Conservation (phyloP, 2,329 filamentous ascomycete genomes). For the Coleophoma eucalyptorum region DNA sequence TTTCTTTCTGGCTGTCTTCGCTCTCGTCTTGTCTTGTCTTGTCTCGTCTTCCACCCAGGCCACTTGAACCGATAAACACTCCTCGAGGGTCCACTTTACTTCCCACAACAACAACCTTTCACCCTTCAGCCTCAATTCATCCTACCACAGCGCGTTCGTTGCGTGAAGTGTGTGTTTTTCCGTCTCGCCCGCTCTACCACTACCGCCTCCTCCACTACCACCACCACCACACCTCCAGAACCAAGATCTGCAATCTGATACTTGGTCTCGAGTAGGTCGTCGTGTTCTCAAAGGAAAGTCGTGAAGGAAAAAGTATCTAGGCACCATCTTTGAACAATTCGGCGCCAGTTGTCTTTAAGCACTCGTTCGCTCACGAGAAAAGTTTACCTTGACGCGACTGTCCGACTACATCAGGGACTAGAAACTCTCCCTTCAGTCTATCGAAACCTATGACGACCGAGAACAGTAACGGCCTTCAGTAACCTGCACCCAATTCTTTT, state of each 20-base stretch:
- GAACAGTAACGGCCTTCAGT: neutral
- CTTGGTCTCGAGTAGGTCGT: no score
- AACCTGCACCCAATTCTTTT: neutral
- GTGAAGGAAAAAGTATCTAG: no score
- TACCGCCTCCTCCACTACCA: neutral
- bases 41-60: neutral
- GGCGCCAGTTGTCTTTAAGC: no score
- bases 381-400: neutral
- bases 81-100: slow-evolving; percentile 17
- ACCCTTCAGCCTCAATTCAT: slow-evolving; percentile 16
- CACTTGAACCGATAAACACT: slow-evolving; percentile 18
- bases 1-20: neutral
- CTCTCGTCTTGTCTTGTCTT: slow-evolving; percentile 4
- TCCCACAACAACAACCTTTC: slow-evolving; percentile 9
- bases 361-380: no score
- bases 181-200: no score
- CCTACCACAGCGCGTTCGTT: no score
- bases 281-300: no score
- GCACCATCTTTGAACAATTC: no score
- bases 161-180: no score
- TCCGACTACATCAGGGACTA: slow-evolving; percentile 2
- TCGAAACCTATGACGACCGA: neutral
- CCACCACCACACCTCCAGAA: neutral
- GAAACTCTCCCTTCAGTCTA: neutral
- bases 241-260: no score